Evolutionary conservation across 305 asterid species (phyloP), one percentile per base, ranked within the genome.

Genomic region (Ilex paraguariensis): DNA sequence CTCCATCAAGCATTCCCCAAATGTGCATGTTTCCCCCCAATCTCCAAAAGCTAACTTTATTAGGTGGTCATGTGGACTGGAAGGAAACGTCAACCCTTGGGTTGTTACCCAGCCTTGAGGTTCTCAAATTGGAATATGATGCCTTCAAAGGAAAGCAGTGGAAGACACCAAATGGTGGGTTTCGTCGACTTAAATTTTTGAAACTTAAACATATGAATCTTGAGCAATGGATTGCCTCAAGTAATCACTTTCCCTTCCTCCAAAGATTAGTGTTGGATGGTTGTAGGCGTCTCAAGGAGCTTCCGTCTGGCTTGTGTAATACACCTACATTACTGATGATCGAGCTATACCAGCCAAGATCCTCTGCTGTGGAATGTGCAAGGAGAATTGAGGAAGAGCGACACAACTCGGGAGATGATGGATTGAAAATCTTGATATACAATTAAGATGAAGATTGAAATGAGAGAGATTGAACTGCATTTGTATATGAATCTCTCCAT

Each of bases 181-280:
- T 71, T 60, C 5, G 6, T 6, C 56, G 17, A 0, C 66, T 65
- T 54, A 65, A 60, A 17, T 54, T 9, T 59, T 56, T 63, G 42
- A 31, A 64, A 59, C 15, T 63, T 0, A 31, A 31, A 1, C 31
- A 31, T n/a, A 32, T 70, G 57, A 4, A 54, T 0, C 12, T 70
- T 53, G 44, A 7, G 11, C 3, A 44, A 4, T 71, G 73, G 80
- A 65, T 16, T 16, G 51, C 30, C 21, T 0, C 32, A 0, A 59
- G 60, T 2, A 56, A 65, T n/a, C 66, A 61, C 46, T 66, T 78
- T 15, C 42, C 70, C 5, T 14, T 6, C 0, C 75, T 74, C 51
- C 57, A 70, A 45, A 28, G 13, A 48, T 17, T 71, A 39, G 9
- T 64, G 36, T n/a, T 77, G 45, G 16, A 5, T 10, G 3, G 12